Conservation (phyloP, 306 rosid genomes). For the Casuarina equisetifolia region DNA sequence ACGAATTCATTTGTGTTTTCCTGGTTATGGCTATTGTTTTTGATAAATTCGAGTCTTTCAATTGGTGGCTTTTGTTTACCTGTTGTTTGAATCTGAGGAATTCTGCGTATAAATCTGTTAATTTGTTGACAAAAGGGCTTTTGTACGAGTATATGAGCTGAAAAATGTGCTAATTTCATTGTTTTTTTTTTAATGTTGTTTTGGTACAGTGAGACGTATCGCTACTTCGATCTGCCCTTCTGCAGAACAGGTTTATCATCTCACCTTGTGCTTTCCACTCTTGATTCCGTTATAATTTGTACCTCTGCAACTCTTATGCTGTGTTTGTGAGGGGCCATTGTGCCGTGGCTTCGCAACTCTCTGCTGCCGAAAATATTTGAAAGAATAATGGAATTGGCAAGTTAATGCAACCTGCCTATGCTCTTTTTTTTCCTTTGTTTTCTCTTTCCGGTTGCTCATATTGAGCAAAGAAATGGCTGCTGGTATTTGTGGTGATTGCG, state of each 20-base stretch:
- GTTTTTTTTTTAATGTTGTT: background rate
- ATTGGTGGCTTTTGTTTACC: no score
- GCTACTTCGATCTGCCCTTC: conserved; percentile 2
- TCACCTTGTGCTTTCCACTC: background rate
- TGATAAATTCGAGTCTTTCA: no score
- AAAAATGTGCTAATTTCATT: no score
- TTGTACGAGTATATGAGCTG: no score
- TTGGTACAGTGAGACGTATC: background rate
- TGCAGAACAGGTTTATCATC: background rate
- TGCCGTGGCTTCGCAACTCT: no score
- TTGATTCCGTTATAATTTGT: no score
- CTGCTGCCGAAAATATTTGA: background rate
- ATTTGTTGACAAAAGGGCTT: no score
- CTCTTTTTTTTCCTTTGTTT: background rate
- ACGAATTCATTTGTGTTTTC: background rate
- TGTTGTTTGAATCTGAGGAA: no score
- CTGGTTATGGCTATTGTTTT: no score
- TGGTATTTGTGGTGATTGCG: background rate
- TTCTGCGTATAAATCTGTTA: no score
- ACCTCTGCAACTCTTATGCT: no score
- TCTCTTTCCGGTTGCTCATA: background rate
- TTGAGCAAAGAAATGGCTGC: background rate
- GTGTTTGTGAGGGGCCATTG: no score
- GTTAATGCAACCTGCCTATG: background rate
- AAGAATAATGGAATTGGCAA: background rate